phyloP scores from a whole-genome alignment of 2,329 filamentous ascomycete genomes.

The Stagonosporopsis tanaceti region DNA sequence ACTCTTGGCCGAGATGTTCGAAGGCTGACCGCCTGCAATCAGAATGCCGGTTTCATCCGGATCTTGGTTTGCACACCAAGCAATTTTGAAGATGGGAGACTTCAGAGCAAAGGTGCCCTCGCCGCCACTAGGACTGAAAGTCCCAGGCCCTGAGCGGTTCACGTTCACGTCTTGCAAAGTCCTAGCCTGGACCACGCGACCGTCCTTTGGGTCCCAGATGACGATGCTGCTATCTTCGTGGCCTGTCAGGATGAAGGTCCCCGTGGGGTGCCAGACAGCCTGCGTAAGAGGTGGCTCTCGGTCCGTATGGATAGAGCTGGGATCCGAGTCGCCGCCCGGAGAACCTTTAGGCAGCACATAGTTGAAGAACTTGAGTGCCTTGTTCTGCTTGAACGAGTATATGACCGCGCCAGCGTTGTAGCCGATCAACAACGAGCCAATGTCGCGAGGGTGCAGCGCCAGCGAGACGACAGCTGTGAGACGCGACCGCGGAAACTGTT shows the following conservation, averaged over 20 bases:
- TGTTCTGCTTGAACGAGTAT: slow-evolving; percentile 94
- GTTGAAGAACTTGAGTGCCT: slow-evolving; percentile 78
- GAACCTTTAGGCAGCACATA: slow-evolving; percentile 84
- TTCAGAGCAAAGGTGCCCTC: slow-evolving; percentile 66
- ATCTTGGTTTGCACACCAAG: slow-evolving; percentile 94
- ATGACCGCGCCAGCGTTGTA: slow-evolving; percentile 87
- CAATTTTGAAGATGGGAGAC: slow-evolving; percentile 78
- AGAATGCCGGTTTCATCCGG: slow-evolving; percentile 91
- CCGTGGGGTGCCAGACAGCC: slow-evolving; percentile 93
- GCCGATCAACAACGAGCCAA: slow-evolving; percentile 89
- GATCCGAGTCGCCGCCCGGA: slow-evolving; percentile 77
- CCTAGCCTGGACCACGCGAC: slow-evolving; percentile 81
- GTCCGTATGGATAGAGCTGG: slow-evolving; percentile 65
- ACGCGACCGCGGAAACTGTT: slow-evolving; percentile 72
- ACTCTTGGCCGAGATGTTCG: slow-evolving; percentile 73
- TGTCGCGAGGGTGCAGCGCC: slow-evolving; percentile 87
- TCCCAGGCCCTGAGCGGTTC: slow-evolving; percentile 67
- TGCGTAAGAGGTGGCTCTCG: slow-evolving; percentile 80
- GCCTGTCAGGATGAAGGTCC: slow-evolving; percentile 84
- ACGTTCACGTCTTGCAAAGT: slow-evolving; percentile 79
- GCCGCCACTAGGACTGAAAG: slow-evolving; percentile 52
- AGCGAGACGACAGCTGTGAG: slow-evolving; percentile 75
- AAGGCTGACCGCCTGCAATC: slow-evolving; percentile 79
- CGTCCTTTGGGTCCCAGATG: slow-evolving; percentile 93
- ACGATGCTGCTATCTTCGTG: slow-evolving; percentile 93